phyloP scores from a whole-genome alignment of 2,329 filamentous ascomycete species.

The Pseudogymnoascus sp. region DNA sequence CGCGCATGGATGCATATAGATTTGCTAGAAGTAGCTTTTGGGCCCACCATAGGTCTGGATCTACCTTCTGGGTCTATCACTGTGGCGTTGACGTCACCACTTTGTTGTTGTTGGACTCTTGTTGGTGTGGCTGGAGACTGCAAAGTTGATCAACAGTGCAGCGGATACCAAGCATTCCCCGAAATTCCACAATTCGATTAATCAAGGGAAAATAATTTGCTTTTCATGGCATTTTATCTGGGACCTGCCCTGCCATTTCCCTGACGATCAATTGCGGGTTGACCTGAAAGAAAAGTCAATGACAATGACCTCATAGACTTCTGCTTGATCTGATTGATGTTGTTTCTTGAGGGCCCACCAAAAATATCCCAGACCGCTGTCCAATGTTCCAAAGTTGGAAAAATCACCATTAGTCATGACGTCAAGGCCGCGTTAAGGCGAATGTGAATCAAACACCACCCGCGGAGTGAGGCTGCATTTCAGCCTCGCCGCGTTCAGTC shows the following conservation, averaged over 20 bases:
- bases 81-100: constrained; percentile 5
- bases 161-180: neutral
- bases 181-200: neutral
- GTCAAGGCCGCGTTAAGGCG: neutral
- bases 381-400: neutral
- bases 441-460: constrained; percentile 4
- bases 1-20: neutral
- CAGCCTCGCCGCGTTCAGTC: neutral
- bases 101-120: neutral
- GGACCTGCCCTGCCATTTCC: neutral
- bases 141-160: neutral
- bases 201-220: neutral
- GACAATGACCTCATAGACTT: neutral
- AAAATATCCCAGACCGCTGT: neutral
- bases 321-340: neutral
- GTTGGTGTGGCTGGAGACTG: neutral
- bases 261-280: constrained; percentile 2
- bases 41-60: neutral
- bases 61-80: neutral
- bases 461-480: neutral
- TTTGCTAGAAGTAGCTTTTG: neutral
- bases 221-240: constrained; percentile 2
- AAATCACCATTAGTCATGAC: neutral
- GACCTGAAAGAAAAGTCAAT: neutral
- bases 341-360: neutral